Evolutionary conservation across 2,329 filamentous ascomycete species (phyloP), one percentile per base, ranked within the genome.

Genomic region (Fusarium fujikuroi): DNA sequence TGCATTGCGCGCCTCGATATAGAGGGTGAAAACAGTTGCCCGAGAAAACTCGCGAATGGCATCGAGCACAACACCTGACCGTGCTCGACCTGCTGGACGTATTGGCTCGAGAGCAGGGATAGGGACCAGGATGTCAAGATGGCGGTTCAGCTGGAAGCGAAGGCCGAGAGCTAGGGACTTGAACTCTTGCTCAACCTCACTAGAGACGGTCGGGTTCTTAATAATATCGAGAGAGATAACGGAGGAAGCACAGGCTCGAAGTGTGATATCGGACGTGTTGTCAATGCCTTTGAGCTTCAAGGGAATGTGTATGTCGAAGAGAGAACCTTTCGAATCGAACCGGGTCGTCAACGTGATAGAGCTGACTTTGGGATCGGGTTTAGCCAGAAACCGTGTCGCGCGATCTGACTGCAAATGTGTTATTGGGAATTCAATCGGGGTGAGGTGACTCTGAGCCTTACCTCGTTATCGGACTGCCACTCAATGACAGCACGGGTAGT

Each of bases 201-300:
- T 12, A 21, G n/a, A 18, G 9, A 52, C 39, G 4, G 58, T 37
- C 4, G 67, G 23, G 7, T 32, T 62, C 9, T 43, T 37, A 18
- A 50, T n/a, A n/a, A 67, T 16, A 19, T 54, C 58, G 3, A 72
- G 25, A 7, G 63, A 60, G 40, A 19, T 9, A 16, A 72, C 57
- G 18, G 63, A 67, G 6, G 69, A 72, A 32, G 63, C 56, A 7
- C 44, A 59, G 10, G 52, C 34, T 54, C 59, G 52, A 7, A 70
- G 25, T 6, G 50, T 56, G 2, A 70, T 52, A 15, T 60, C 50
- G 8, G 43, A 52, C 10, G 42, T 56, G 28, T 15, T 37, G n/a
- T 66, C 53, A 10, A 70, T 34, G 23, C 50, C 69, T 46, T 71
- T 71, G 52, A 71, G 57, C 36, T 66, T 71, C 40, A 70, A 40